Conservation (phyloP, 2,329 filamentous ascomycete species). For the Ophiostoma australiae region DNA sequence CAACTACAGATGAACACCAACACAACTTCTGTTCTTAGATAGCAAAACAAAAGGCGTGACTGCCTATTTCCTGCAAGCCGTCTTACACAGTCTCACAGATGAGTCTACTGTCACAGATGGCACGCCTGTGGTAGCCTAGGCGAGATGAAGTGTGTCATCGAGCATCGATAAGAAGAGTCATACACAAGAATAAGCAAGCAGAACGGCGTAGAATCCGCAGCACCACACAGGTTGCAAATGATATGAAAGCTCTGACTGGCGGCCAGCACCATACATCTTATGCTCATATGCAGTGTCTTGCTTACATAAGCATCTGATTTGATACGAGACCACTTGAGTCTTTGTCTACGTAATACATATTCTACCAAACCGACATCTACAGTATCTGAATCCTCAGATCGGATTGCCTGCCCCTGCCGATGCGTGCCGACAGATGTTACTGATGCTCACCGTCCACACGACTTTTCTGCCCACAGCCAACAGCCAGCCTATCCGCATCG, state of each 20-base stretch:
- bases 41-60: too few species aligned
- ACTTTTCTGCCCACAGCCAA: neutral
- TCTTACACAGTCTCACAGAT: neutral
- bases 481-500: neutral
- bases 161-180: neutral
- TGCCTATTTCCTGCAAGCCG: too few species aligned
- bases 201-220: neutral
- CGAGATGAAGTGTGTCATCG: neutral
- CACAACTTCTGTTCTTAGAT: too few species aligned
- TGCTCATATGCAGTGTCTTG: neutral
- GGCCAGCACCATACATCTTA: neutral
- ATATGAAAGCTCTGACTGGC: neutral
- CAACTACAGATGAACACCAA: too few species aligned
- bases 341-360: neutral
- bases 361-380: neutral
- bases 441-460: neutral
- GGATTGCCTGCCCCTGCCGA: neutral
- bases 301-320: neutral
- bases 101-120: neutral
- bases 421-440: neutral
- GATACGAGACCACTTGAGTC: neutral
- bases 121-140: neutral
- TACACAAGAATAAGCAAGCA: neutral
- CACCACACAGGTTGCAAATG: neutral
- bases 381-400: neutral